These are phyloP conservation scores for Yamadazyma songkhlaensis DNA, from an alignment of 1,139 yeast species.

Conservation along the genomic window DNA sequence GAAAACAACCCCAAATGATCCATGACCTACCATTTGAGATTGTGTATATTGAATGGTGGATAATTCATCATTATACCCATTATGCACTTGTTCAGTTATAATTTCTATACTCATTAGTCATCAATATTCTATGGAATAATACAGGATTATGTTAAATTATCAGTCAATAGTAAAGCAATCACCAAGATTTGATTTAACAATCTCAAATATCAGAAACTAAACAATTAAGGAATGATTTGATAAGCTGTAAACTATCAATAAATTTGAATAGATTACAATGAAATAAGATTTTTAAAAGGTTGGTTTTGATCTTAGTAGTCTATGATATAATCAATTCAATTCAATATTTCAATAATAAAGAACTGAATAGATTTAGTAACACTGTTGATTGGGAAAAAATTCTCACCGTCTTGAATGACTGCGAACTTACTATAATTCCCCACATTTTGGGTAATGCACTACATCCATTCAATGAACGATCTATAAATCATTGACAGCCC, in stretches of 20 bases:
- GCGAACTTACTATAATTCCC: slow-evolving; percentile 1
- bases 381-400: slow-evolving; percentile 2
- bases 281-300: too few species aligned
- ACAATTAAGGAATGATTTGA: background rate
- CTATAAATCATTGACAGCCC: too few species aligned
- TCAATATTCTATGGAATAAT: background rate
- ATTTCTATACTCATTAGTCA: slow-evolving; percentile 55
- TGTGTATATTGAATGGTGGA: slow-evolving; percentile 66
- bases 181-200: too few species aligned
- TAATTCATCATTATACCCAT: slow-evolving; percentile 68
- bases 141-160: too few species aligned
- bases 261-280: too few species aligned
- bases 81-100: slow-evolving; percentile 68
- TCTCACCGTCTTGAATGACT: slow-evolving; percentile 3
- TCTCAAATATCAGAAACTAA: background rate
- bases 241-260: too few species aligned
- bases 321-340: too few species aligned
- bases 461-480: background rate
- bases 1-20: slow-evolving; percentile 95
- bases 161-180: too few species aligned
- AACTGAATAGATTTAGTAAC: background rate
- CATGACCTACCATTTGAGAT: slow-evolving; percentile 90
- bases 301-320: too few species aligned
- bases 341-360: too few species aligned
- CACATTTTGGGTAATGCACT: slow-evolving; percentile 1